A percentile compares a stretch with the other conserved stretches of the same genome.
Conservation (phyloP, 441 rosid genomes). For the Cnidoscolus chayamansa region DNA sequence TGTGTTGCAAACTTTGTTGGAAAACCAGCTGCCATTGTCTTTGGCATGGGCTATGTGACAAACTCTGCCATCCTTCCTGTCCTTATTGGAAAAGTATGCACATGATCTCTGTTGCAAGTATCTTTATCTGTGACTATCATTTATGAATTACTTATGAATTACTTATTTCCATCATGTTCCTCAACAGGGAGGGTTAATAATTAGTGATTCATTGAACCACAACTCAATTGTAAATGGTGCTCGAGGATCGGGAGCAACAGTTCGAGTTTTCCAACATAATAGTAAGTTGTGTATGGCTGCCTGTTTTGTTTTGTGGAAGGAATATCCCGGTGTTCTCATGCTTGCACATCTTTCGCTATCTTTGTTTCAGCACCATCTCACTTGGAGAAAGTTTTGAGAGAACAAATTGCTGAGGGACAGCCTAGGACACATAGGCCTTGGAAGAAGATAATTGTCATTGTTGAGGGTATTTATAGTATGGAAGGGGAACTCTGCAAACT, state of each 20-base stretch:
- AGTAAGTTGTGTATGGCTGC: slow-evolving; percentile 41
- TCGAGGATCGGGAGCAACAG: slow-evolving; percentile 81
- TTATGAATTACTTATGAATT: not conserved
- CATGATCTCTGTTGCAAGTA: not conserved
- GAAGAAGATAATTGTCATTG: slow-evolving; percentile 82
- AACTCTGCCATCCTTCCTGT: slow-evolving; percentile 81
- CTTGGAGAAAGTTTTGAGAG: slow-evolving; percentile 79
- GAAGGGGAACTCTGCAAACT: slow-evolving; percentile 83
- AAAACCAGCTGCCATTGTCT: slow-evolving; percentile 77
- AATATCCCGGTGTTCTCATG: not conserved
- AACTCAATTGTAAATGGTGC: slow-evolving; percentile 89
- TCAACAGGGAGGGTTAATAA: slow-evolving; percentile 62
- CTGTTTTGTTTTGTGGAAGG: not conserved
- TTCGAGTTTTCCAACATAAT: slow-evolving; percentile 77
- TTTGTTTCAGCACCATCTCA: slow-evolving; percentile 66
- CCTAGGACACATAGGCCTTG: slow-evolving; percentile 90
- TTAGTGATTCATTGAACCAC: slow-evolving; percentile 88
- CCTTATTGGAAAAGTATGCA: slow-evolving; percentile 48
- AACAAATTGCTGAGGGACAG: slow-evolving; percentile 86
- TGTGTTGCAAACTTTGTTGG: slow-evolving; percentile 70
- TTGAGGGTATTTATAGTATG: slow-evolving; percentile 95
- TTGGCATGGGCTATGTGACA: slow-evolving; percentile 86
- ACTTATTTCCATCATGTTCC: slow-evolving; percentile 1
- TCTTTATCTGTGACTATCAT: not conserved
- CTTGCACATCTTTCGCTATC: not conserved